Percentiles rank a stretch among this genome's conserved stretches.
phyloP scores from a whole-genome alignment of 1,139 yeast species.

The Hyphopichia fennica region DNA sequence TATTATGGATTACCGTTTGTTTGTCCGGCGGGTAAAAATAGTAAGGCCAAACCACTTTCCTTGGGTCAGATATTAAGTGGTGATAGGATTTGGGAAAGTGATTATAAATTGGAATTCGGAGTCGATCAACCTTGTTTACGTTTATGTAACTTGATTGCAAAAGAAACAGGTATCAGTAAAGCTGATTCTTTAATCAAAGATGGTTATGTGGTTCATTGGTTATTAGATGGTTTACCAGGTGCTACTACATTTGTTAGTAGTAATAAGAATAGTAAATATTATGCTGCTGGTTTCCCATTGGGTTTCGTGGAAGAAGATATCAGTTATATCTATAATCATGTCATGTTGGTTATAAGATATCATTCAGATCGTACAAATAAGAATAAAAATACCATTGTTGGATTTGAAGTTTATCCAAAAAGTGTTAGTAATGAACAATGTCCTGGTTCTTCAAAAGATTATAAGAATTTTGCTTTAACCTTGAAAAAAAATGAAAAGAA shows the following conservation, averaged over 20 bases:
- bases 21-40: constrained; percentile 62
- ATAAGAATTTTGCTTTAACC: constrained; percentile 51
- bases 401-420: constrained; percentile 87
- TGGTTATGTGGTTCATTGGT: constrained; percentile 83
- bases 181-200: constrained; percentile 65
- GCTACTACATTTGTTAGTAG: constrained; percentile 80
- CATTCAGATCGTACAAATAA: constrained; percentile 47
- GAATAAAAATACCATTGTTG: constrained; percentile 66
- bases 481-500: constrained; percentile 18
- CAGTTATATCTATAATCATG: constrained; percentile 72
- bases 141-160: constrained; percentile 64
- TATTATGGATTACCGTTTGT: constrained; percentile 79
- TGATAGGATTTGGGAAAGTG: constrained; percentile 76
- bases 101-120: constrained; percentile 61
- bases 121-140: constrained; percentile 64
- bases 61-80: constrained; percentile 80
- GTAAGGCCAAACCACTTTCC: constrained; percentile 64
- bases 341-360: constrained; percentile 76
- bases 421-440: constrained; percentile 68
- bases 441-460: constrained; percentile 66
- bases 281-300: constrained; percentile 84
- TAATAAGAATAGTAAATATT: constrained; percentile 60
- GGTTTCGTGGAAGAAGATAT: constrained; percentile 65
- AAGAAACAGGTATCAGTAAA: constrained; percentile 47
- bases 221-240: constrained; percentile 81